Conservation (phyloP, 805 yeast genomes). For the Sungouiella blattae region DNA sequence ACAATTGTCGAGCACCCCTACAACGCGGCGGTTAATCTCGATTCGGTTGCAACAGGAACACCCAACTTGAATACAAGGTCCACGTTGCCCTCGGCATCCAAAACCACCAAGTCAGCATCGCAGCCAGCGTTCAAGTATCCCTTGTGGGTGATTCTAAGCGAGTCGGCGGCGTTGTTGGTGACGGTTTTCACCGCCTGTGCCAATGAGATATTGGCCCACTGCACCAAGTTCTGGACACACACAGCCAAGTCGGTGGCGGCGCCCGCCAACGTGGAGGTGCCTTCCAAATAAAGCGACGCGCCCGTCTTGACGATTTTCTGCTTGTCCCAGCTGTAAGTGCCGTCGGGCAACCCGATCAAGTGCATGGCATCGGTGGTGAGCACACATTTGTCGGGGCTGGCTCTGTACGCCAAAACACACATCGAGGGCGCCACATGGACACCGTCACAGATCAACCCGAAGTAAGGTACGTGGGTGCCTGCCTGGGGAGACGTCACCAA, state of each 20-base stretch:
- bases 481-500: constrained; percentile 31
- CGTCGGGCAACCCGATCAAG: constrained; percentile 54
- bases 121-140: constrained; percentile 52
- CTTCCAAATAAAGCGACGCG: constrained; percentile 44
- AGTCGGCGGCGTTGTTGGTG: constrained; percentile 52
- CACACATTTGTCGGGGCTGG: constrained; percentile 51
- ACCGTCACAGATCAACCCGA: constrained; percentile 56
- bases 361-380: constrained; percentile 60
- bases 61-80: constrained; percentile 53
- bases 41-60: constrained; percentile 4
- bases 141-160: constrained; percentile 42
- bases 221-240: constrained; percentile 47
- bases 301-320: constrained; percentile 48
- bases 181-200: constrained; percentile 55
- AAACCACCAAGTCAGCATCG: constrained; percentile 54
- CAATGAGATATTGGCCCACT: constrained; percentile 47
- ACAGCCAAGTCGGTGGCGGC: constrained; percentile 54
- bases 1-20: too few species aligned
- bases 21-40: constrained; percentile 5
- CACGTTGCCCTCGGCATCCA: constrained; percentile 42
- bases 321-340: constrained; percentile 51
- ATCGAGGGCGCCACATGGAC: constrained; percentile 57
- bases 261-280: constrained; percentile 59
- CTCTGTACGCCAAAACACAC: constrained; percentile 46
- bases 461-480: constrained; percentile 37